A percentile compares a stretch with the other conserved stretches of the same genome.
phyloP scores from a whole-genome alignment of 306 rosid species.

The Cucumis sativus region Cucumber_9930_V3 NC_026659.2:11006001-11006500 shows the following conservation, averaged over 20 bases:
- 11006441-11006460: conserved; percentile 65
- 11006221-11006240: conserved; percentile 53
- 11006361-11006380: background rate
- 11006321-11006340: conserved; percentile 17
- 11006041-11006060: too few species aligned
- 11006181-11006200: too few species aligned
- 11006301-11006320: conserved; percentile 45
- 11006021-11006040: too few species aligned
- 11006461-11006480: conserved; percentile 82
- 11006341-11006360: background rate
- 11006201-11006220: conserved; percentile 8
- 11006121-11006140: too few species aligned
- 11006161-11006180: too few species aligned
- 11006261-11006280: conserved; percentile 44
- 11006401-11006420: conserved; percentile 57
- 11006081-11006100: too few species aligned
- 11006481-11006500: conserved; percentile 63
- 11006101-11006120: too few species aligned
- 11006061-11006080: too few species aligned
- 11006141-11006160: too few species aligned
- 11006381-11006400: conserved; percentile 7
- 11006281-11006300: conserved; percentile 46
- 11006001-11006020: too few species aligned
- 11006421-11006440: conserved; percentile 41
- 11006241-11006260: conserved; percentile 48